Evolutionary conservation across 1,284 basidiomycete species (phyloP).

Genomic region (Coriolopsis trogii): DNA sequence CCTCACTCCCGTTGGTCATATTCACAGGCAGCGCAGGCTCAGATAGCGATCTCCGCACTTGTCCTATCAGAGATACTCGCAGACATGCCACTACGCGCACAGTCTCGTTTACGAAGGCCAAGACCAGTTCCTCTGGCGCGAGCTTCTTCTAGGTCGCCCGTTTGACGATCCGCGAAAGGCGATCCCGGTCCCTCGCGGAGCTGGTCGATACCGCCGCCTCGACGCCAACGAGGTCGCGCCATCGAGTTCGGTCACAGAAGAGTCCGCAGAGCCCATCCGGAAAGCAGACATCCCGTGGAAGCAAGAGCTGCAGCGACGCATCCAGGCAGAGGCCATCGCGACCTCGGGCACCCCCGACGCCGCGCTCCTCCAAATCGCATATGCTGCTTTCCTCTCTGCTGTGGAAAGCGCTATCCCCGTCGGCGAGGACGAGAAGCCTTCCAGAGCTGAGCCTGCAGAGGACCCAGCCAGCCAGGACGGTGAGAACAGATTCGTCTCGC

Average conservation of each 20-base stretch:
- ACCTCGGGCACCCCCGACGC: constrained; percentile 19
- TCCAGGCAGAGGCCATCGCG: constrained; percentile 32
- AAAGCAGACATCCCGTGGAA: constrained; percentile 26
- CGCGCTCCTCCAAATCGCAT: constrained; percentile 38
- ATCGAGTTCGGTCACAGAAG: background rate
- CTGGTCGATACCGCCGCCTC: no score
- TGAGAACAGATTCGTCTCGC: background rate
- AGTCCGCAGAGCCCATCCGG: background rate
- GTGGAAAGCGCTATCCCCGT: constrained; percentile 42
- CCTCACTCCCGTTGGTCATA: background rate
- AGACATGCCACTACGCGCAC: constrained; percentile 50
- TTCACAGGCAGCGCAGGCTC: background rate
- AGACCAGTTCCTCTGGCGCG: constrained; percentile 66
- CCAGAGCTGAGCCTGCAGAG: background rate
- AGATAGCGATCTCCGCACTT: background rate
- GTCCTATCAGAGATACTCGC: constrained; percentile 52
- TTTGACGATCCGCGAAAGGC: constrained; percentile 62
- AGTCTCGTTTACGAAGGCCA: constrained; percentile 49
- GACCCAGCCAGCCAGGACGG: constrained; percentile 16
- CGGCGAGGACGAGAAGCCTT: background rate
- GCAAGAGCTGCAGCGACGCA: constrained; percentile 35
- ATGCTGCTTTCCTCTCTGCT: constrained; percentile 47
- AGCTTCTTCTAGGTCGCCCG: constrained; percentile 53
- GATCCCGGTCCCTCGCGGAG: constrained; percentile 9
- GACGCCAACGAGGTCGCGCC: constrained; percentile 24